Evolutionary conservation across 164 flowering plant species (phyloP).

Genomic region (Dillenia turbinata): DNA sequence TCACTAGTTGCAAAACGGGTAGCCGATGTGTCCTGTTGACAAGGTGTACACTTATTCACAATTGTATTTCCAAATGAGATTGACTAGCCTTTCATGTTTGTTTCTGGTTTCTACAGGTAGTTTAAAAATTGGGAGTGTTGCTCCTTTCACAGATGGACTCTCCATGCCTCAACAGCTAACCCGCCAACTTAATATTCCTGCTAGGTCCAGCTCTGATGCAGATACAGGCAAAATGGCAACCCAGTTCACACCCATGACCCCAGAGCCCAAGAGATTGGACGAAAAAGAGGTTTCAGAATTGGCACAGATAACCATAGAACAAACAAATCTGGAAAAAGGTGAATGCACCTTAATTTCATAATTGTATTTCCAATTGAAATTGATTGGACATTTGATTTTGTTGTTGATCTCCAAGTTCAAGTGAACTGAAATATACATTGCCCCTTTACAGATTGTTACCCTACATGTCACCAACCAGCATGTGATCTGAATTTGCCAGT

Average conservation of each 20-base stretch:
- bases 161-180: slow-evolving; percentile 8
- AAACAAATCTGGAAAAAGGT: neutral
- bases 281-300: neutral
- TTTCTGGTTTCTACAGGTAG: too few species aligned
- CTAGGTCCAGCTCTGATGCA: slow-evolving; percentile 13
- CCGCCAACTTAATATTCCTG: slow-evolving; percentile 21
- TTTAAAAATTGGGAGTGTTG: too few species aligned
- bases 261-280: slow-evolving; percentile 14
- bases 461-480: slow-evolving; percentile 4
- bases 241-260: slow-evolving; percentile 34
- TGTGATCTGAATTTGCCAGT: slow-evolving; percentile 25
- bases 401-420: neutral
- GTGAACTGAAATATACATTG: neutral
- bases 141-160: slow-evolving; percentile 22
- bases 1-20: too few species aligned
- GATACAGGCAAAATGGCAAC: slow-evolving; percentile 3
- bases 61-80: too few species aligned
- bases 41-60: too few species aligned
- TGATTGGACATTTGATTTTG: too few species aligned
- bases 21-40: too few species aligned
- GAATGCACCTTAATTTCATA: too few species aligned
- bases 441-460: slow-evolving; percentile 23
- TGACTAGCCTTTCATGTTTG: too few species aligned
- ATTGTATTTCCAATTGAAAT: too few species aligned
- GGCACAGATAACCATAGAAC: neutral